A percentile compares a stretch with the other conserved stretches of the same genome.
phyloP scores from a whole-genome alignment of 2,329 filamentous ascomycete genomes.

The Ploettnerulaceae sp. region DNA sequence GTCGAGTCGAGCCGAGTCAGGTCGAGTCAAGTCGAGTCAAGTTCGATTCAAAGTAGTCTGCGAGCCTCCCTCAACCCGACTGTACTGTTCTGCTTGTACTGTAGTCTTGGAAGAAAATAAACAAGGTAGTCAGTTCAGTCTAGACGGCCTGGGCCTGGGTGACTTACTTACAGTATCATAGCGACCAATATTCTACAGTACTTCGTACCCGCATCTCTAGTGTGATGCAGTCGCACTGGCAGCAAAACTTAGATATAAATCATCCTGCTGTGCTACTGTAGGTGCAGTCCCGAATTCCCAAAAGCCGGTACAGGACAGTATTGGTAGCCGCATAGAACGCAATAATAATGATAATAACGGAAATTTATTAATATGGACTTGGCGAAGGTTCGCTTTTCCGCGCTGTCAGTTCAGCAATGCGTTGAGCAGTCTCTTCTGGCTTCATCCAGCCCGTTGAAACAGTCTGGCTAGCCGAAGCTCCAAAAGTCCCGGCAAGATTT shows the following conservation, averaged over 20 bases:
- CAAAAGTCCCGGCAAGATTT: not conserved
- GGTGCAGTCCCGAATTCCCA: slow-evolving; percentile 15
- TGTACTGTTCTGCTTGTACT: not conserved
- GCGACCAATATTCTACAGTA: too few species aligned
- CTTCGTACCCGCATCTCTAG: too few species aligned
- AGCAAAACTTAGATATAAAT: not conserved
- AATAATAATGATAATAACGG: not conserved
- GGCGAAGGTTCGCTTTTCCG: not conserved
- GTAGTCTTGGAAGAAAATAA: not conserved
- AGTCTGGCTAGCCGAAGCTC: not conserved
- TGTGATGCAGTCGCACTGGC: not conserved
- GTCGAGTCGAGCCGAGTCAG: too few species aligned
- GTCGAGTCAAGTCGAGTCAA: too few species aligned
- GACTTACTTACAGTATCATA: too few species aligned
- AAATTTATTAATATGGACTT: not conserved
- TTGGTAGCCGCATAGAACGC: slow-evolving; percentile 10
- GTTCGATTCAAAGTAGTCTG: too few species aligned
- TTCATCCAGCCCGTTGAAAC: slow-evolving; percentile 1
- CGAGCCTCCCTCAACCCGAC: too few species aligned
- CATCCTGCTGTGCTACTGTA: too few species aligned
- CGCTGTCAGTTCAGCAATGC: not conserved
- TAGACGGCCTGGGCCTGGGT: too few species aligned
- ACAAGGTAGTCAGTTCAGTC: too few species aligned
- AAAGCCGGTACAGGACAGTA: slow-evolving; percentile 9
- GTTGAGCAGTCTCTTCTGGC: too few species aligned